These are phyloP conservation scores for Haemoproteus tartakovskyi DNA, from an alignment of 169 alveolate species.

Conservation along the genomic window DNA sequence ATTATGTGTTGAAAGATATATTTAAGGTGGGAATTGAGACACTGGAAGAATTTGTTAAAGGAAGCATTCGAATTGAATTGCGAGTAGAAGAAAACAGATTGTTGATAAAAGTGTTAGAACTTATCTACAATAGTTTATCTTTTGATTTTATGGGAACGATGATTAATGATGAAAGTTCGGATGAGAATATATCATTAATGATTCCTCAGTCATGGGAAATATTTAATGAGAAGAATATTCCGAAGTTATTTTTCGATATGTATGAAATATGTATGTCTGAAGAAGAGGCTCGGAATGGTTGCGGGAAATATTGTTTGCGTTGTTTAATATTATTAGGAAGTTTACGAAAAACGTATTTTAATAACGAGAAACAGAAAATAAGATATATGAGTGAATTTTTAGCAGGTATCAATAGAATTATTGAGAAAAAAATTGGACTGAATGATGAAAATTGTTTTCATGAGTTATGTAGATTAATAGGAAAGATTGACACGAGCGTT, in stretches of 20 bases:
- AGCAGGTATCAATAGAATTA: conserved; percentile 85
- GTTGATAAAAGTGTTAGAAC: conserved; percentile 87
- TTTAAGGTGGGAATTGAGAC: conserved; percentile 80
- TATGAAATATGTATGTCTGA: conserved; percentile 71
- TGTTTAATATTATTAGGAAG: conserved; percentile 87
- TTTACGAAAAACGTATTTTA: conserved; percentile 87
- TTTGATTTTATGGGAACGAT: conserved; percentile 93
- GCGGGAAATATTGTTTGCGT: conserved; percentile 84
- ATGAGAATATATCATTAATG: conserved; percentile 92
- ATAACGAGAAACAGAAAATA: conserved; percentile 83
- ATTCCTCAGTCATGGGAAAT: conserved; percentile 90
- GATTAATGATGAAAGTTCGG: conserved; percentile 91
- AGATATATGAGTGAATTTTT: conserved; percentile 83
- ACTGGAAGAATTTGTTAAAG: conserved; percentile 64
- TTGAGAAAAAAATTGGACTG: conserved; percentile 85
- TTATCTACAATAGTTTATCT: conserved; percentile 86
- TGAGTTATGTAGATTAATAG: conserved; percentile 89
- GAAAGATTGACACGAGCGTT: conserved; percentile 88
- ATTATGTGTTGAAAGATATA: conserved; percentile 86
- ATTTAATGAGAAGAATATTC: conserved; percentile 85
- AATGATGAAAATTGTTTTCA: conserved; percentile 88
- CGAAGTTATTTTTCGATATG: conserved; percentile 80
- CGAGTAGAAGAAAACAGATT: conserved; percentile 55
- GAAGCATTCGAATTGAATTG: conserved; percentile 52
- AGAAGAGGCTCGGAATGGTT: conserved; percentile 67